phyloP scores from a whole-genome alignment of 2,329 filamentous ascomycete genomes.

The Fusarium sp. region DNA sequence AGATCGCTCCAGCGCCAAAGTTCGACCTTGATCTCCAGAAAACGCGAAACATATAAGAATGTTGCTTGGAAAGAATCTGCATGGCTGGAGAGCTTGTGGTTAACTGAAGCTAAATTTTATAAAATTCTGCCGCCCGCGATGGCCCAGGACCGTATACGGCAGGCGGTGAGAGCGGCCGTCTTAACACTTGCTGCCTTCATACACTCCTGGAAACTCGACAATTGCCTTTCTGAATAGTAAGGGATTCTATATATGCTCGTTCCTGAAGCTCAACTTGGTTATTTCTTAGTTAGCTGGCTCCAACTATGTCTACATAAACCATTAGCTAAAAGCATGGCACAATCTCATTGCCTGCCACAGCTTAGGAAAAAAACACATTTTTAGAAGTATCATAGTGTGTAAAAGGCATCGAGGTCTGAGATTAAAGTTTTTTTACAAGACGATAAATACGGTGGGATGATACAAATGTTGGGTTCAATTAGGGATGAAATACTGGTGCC shows the following conservation, averaged over 20 bases:
- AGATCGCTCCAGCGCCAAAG: slow-evolving; percentile 20
- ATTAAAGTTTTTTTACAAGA: accelerated
- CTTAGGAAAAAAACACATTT: background rate
- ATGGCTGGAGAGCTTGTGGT: slow-evolving; percentile 11
- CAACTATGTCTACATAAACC: too few species aligned
- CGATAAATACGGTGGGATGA: background rate
- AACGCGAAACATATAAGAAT: slow-evolving; percentile 32
- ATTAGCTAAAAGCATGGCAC: background rate
- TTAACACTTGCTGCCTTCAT: background rate
- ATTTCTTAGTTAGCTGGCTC: background rate
- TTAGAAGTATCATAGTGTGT: accelerated
- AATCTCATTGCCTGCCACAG: background rate
- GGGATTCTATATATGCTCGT: background rate
- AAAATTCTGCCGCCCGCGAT: slow-evolving; percentile 20
- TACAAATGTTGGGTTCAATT: too few species aligned
- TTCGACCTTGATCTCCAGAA: slow-evolving; percentile 27
- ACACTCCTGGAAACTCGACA: background rate
- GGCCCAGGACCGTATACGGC: background rate
- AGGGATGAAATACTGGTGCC: background rate
- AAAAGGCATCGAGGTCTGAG: background rate
- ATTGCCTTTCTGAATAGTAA: background rate
- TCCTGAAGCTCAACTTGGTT: background rate
- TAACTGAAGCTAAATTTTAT: slow-evolving; percentile 25
- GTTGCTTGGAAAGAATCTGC: slow-evolving; percentile 28
- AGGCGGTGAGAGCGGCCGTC: slow-evolving; percentile 6